Conservation (phyloP, 1,284 basidiomycete genomes). For the Blastosporella zonata region DNA sequence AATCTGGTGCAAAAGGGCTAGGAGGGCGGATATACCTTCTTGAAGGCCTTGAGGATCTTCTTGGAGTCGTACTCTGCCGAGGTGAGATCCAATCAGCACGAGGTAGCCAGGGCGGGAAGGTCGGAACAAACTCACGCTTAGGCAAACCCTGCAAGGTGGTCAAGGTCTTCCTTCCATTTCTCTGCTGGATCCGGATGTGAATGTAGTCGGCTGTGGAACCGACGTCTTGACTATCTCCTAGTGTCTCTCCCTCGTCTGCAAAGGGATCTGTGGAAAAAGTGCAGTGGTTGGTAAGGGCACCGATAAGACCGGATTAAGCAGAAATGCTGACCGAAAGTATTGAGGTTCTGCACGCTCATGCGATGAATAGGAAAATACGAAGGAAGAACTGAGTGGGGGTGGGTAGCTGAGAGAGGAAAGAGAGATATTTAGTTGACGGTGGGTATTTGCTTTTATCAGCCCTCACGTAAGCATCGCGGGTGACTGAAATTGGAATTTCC, state of each 20-base stretch:
- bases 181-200: conserved; percentile 97
- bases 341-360: conserved; percentile 91
- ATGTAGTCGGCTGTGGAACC: conserved; percentile 87
- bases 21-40: conserved; percentile 67
- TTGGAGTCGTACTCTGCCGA: conserved; percentile 90
- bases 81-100: conserved; percentile 15
- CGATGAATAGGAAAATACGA: conserved; percentile 51
- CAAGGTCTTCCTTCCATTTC: conserved; percentile 98
- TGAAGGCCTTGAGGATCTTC: conserved; percentile 99
- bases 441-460: conserved; percentile 21
- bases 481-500: conserved; percentile 9
- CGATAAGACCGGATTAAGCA: conserved; percentile 27
- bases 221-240: conserved; percentile 71
- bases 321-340: conserved; percentile 62
- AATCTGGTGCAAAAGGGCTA: background rate
- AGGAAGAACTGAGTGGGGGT: conserved; percentile 47
- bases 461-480: conserved; percentile 23
- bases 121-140: conserved; percentile 59
- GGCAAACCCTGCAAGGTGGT: conserved; percentile 97
- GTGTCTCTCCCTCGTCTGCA: conserved; percentile 85
- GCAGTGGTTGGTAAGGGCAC: conserved; percentile 23
- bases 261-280: conserved; percentile 73
- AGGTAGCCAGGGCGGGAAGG: conserved; percentile 11
- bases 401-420: conserved; percentile 22
- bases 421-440: conserved; percentile 6